Percentiles rank a stretch among this genome's conserved stretches.
Conservation (phyloP, 192 early-diverging fungal genomes). For the Rhizoclosmatium sp. region DNA sequence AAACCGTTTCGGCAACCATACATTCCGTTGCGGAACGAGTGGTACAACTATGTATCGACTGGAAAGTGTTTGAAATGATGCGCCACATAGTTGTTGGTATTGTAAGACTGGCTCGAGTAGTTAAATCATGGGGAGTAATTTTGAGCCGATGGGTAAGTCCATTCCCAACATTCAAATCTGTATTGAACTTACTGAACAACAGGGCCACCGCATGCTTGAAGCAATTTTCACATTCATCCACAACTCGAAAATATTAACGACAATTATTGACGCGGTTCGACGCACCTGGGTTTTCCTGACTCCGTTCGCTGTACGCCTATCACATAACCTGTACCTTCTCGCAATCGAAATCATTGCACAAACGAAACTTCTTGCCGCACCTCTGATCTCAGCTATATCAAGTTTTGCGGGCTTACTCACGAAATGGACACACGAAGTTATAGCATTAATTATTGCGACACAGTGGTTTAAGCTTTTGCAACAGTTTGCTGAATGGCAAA, state of each 20-base stretch:
- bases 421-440: no score
- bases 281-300: not conserved
- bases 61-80: not conserved
- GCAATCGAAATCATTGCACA: not conserved
- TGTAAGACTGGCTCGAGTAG: not conserved
- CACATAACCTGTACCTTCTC: not conserved
- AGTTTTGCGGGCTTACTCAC: no score
- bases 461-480: constrained; percentile 2
- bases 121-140: not conserved
- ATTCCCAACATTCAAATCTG: not conserved
- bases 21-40: not conserved
- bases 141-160: not conserved
- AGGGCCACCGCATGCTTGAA: not conserved
- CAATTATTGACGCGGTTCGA: no score
- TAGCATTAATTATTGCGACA: not conserved
- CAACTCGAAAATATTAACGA: not conserved
- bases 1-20: not conserved
- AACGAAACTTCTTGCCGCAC: not conserved
- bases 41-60: not conserved
- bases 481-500: not conserved
- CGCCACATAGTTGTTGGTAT: not conserved
- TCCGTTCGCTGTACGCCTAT: not conserved
- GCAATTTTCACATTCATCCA: not conserved
- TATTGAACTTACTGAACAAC: not conserved
- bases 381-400: not conserved